Percentiles rank a stretch among this genome's conserved stretches.
These are phyloP conservation scores for Sporisorium graminicola DNA, from an alignment of 1,284 basidiomycete genomes.

Conservation along the genomic window DNA sequence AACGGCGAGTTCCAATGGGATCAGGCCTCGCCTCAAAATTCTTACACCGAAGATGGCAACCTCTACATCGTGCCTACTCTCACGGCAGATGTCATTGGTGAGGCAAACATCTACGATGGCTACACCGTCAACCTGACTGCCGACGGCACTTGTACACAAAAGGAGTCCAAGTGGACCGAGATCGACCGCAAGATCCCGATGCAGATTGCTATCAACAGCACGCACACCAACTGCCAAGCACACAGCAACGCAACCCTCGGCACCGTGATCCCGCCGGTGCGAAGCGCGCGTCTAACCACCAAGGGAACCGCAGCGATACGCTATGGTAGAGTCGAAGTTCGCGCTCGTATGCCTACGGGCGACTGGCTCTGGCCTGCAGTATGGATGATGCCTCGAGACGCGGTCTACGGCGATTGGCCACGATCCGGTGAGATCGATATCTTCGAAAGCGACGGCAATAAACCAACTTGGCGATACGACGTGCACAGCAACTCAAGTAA, in stretches of 20 bases:
- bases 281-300: background rate
- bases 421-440: slow-evolving; percentile 82
- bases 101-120: slow-evolving; percentile 76
- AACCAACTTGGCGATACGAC: background rate
- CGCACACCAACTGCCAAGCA: slow-evolving; percentile 70
- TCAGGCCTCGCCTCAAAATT: background rate
- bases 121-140: slow-evolving; percentile 83
- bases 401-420: slow-evolving; percentile 84
- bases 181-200: too few relatives aligned
- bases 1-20: background rate
- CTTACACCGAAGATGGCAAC: background rate
- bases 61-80: slow-evolving; percentile 79
- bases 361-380: slow-evolving; percentile 85
- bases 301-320: slow-evolving; percentile 66
- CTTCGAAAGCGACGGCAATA: slow-evolving; percentile 75
- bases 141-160: slow-evolving; percentile 76
- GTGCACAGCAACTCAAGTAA: background rate
- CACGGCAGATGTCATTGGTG: slow-evolving; percentile 65
- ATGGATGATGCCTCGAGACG: slow-evolving; percentile 83
- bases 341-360: slow-evolving; percentile 79
- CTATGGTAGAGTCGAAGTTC: slow-evolving; percentile 86
- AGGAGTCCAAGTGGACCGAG: background rate
- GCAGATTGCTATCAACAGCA: slow-evolving; percentile 73
- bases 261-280: background rate
- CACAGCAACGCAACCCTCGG: slow-evolving; percentile 24